These are phyloP conservation scores for Inonotus obliquus DNA, from an alignment of 1,284 basidiomycete species.

Conservation along the genomic window DNA sequence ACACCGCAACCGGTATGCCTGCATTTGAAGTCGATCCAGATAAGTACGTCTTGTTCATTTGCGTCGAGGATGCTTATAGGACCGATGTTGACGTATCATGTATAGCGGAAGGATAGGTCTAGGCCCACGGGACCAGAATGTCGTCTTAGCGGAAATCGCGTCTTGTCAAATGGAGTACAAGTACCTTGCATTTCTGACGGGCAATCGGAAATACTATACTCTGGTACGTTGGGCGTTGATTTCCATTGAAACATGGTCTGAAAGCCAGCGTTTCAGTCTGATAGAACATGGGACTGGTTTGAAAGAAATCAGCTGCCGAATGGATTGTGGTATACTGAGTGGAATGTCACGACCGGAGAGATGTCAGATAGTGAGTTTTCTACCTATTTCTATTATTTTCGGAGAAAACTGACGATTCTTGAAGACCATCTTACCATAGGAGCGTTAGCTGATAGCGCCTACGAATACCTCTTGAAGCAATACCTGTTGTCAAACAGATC, in stretches of 20 bases:
- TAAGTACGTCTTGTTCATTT: conserved; percentile 31
- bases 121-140: conserved; percentile 32
- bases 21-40: conserved; percentile 43
- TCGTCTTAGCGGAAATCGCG: conserved; percentile 48
- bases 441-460: conserved; percentile 17
- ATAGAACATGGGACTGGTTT: conserved; percentile 47
- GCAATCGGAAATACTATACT: conserved; percentile 41
- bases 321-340: conserved; percentile 23
- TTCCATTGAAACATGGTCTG: not conserved
- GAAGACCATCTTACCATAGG: conserved; percentile 17
- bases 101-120: conserved; percentile 27
- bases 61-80: not conserved
- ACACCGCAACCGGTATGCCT: conserved; percentile 45
- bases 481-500: conserved; percentile 58
- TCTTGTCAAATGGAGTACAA: conserved; percentile 55
- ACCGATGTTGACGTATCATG: not conserved
- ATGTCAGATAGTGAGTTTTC: conserved; percentile 15
- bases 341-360: conserved; percentile 19
- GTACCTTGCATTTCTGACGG: conserved; percentile 52
- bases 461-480: conserved; percentile 74
- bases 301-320: conserved; percentile 25
- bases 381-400: not conserved
- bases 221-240: conserved; percentile 32
- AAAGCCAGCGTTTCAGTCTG: conserved; percentile 16
- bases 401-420: not conserved